Conservation (phyloP, 768 basidiomycete genomes). For the Lentinula lateritia region DNA sequence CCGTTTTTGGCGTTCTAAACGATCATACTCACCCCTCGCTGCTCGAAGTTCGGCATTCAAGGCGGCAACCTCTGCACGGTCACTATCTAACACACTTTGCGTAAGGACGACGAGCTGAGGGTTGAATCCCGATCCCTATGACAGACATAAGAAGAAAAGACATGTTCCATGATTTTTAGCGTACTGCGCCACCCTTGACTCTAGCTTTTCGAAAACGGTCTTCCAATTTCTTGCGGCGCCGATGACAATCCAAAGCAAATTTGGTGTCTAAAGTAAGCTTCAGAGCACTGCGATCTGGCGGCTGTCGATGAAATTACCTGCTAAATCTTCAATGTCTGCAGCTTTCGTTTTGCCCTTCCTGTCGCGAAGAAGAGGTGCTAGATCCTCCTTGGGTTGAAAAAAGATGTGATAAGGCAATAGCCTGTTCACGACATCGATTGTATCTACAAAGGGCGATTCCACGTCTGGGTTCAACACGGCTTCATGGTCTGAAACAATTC, state of each 20-base stretch:
- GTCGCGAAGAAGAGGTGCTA: slow-evolving; percentile 39
- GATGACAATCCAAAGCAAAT: slow-evolving; percentile 63
- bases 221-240: slow-evolving; percentile 48
- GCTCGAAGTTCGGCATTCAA: slow-evolving; percentile 57
- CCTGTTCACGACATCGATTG: slow-evolving; percentile 59
- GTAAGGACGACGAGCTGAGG: slow-evolving; percentile 61
- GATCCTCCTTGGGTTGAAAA: slow-evolving; percentile 67
- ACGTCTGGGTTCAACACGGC: slow-evolving; percentile 58
- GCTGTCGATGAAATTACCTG: slow-evolving; percentile 29
- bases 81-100: slow-evolving; percentile 59
- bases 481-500: slow-evolving; percentile 59
- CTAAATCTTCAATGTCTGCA: slow-evolving; percentile 43
- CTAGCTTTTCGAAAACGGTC: slow-evolving; percentile 53
- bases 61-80: slow-evolving; percentile 55
- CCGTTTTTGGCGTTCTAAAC: slow-evolving; percentile 65
- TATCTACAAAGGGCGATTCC: slow-evolving; percentile 62
- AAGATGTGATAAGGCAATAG: slow-evolving; percentile 79
- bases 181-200: slow-evolving; percentile 52
- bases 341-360: slow-evolving; percentile 58
- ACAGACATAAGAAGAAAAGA: background rate
- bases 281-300: background rate
- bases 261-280: slow-evolving; percentile 48
- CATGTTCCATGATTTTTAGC: slow-evolving; percentile 12
- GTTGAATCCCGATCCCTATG: slow-evolving; percentile 54
- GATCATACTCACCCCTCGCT: slow-evolving; percentile 61